Conservation (phyloP, 2,329 filamentous ascomycete species). For the Daldinia sp. region DNA sequence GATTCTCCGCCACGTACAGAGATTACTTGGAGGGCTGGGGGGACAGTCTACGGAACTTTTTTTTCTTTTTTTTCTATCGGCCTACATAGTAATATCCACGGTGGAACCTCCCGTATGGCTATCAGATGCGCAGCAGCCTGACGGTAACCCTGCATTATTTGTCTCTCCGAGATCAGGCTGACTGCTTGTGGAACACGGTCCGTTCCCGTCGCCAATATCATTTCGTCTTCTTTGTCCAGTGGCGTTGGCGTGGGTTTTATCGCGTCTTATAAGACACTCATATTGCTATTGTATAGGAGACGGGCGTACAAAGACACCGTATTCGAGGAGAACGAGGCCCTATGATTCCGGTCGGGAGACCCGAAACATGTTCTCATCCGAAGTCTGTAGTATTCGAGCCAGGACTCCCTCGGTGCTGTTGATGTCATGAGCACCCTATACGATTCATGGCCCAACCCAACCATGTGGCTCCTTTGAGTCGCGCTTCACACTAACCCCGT, state of each 20-base stretch:
- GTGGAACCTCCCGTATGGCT: background rate
- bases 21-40: background rate
- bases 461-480: constrained; percentile 4
- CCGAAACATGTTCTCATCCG: background rate
- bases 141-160: constrained; percentile 8
- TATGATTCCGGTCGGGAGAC: background rate
- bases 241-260: background rate
- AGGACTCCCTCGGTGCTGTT: background rate
- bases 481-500: constrained; percentile 16
- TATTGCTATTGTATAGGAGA: background rate
- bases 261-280: background rate
- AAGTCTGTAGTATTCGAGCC: background rate
- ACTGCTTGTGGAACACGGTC: constrained; percentile 13
- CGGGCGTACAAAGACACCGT: background rate
- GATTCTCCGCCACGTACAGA: background rate
- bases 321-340: background rate
- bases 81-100: background rate
- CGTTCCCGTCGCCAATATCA: constrained; percentile 22
- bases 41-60: background rate
- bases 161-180: constrained; percentile 1
- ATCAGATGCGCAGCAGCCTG: background rate
- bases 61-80: background rate
- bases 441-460: constrained; percentile 18
- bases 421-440: constrained; percentile 14
- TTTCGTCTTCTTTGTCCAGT: background rate